Percentiles rank a stretch among this genome's conserved stretches.
phyloP scores from a whole-genome alignment of 1,284 basidiomycete species.

The Microbotryum saponariae region DNA sequence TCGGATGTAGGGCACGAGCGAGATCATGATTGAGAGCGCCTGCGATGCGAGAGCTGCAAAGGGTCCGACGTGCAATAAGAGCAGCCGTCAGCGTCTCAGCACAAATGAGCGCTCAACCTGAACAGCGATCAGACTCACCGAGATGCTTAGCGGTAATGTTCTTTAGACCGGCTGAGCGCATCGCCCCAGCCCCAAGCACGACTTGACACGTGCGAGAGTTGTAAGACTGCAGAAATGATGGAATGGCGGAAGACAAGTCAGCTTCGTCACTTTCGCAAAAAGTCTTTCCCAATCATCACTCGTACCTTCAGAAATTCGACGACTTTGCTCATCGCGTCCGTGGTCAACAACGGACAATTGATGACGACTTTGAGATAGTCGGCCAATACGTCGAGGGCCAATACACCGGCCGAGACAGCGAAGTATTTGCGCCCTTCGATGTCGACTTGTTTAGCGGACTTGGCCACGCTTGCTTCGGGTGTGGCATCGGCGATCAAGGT shows the following conservation, averaged over 20 bases:
- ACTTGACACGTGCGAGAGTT: slow-evolving; percentile 98
- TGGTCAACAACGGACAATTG: slow-evolving; percentile 79
- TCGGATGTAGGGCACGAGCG: slow-evolving; percentile 91
- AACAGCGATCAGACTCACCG: slow-evolving; percentile 48
- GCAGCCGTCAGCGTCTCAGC: background rate
- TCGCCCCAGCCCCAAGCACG: slow-evolving; percentile 92
- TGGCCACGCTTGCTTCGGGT: slow-evolving; percentile 32
- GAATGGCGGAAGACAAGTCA: background rate
- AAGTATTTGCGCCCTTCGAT: slow-evolving; percentile 80
- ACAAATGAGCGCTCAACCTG: slow-evolving; percentile 7
- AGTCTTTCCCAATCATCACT: no score
- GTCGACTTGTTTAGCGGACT: slow-evolving; percentile 60
- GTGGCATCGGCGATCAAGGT: background rate
- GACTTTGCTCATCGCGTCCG: slow-evolving; percentile 84
- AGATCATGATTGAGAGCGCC: slow-evolving; percentile 84
- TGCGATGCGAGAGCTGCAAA: slow-evolving; percentile 72
- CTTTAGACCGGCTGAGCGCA: slow-evolving; percentile 93
- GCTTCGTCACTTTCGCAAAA: background rate
- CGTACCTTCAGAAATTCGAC: slow-evolving; percentile 82
- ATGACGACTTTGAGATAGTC: slow-evolving; percentile 86
- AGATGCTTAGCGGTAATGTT: slow-evolving; percentile 98
- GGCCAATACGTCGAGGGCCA: slow-evolving; percentile 63
- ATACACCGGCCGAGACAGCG: slow-evolving; percentile 75
- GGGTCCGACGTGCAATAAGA: background rate
- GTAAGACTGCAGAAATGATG: slow-evolving; percentile 54